A percentile compares a stretch with the other conserved stretches of the same genome.
Evolutionary conservation across 352 stramenopile species (phyloP).

Genomic region (Nothophytophthora sp.): DNA sequence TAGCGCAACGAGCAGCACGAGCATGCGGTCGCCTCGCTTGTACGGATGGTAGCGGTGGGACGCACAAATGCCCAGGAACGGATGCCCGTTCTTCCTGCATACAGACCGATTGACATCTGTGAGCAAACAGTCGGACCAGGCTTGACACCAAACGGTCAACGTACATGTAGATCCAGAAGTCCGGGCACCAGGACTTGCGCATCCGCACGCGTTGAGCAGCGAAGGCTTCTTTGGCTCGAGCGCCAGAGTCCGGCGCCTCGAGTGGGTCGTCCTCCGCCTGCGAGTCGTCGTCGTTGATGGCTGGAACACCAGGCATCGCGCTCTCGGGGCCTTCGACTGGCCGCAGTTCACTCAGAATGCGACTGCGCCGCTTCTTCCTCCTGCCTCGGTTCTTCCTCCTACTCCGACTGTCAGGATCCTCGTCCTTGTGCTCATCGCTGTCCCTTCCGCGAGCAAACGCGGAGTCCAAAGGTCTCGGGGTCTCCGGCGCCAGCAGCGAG

Average conservation of each 20-base stretch:
- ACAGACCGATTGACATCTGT: slow-evolving; percentile 7
- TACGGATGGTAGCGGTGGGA: slow-evolving; percentile 59
- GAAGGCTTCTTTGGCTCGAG: slow-evolving; percentile 45
- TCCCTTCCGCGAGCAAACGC: slow-evolving; percentile 18
- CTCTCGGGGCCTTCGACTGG: slow-evolving; percentile 23
- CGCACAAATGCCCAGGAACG: slow-evolving; percentile 37
- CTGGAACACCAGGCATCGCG: slow-evolving; percentile 8
- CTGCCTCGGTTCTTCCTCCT: slow-evolving; percentile 5
- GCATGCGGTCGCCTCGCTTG: slow-evolving; percentile 43
- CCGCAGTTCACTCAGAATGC: slow-evolving; percentile 39
- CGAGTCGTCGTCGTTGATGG: slow-evolving; percentile 24
- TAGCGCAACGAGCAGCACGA: slow-evolving; percentile 49
- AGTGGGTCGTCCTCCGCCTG: slow-evolving; percentile 13
- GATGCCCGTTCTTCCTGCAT: slow-evolving; percentile 57
- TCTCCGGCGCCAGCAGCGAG: slow-evolving; percentile 29
- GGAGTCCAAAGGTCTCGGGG: slow-evolving; percentile 6
- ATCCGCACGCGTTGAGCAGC: slow-evolving; percentile 50
- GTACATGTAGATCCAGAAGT: slow-evolving; percentile 69
- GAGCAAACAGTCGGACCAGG: neutral
- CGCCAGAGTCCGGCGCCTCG: slow-evolving; percentile 16
- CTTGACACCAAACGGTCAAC: slow-evolving; percentile 3
- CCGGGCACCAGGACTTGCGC: slow-evolving; percentile 35
- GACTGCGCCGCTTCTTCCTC: slow-evolving; percentile 25
- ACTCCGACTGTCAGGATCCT: slow-evolving; percentile 5
- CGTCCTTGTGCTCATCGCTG: slow-evolving; percentile 29